Conservation (phyloP, 2,329 filamentous ascomycete genomes). For the Botryotinia calthae region DNA sequence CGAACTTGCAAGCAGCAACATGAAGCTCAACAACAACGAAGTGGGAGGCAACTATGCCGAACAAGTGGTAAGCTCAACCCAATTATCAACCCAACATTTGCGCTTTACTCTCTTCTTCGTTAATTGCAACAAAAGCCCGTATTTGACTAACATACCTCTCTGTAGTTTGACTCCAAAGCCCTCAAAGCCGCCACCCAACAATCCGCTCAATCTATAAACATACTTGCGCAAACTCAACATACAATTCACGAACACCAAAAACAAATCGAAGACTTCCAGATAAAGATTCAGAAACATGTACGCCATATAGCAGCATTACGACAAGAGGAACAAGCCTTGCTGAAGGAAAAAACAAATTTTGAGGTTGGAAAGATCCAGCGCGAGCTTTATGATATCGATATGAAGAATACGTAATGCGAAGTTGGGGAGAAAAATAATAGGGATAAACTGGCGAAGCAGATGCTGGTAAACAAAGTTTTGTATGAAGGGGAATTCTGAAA, state of each 20-base stretch:
- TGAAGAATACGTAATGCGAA: not conserved
- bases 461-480: not conserved
- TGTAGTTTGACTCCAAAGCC: not conserved
- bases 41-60: not conserved
- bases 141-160: not conserved
- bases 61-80: not conserved
- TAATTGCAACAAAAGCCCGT: rapidly evolving
- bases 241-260: not conserved
- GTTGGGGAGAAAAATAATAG: not conserved
- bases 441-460: not conserved
- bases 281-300: not conserved
- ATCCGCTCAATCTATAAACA: not conserved
- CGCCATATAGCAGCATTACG: not conserved
- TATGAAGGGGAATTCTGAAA: not conserved
- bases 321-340: not conserved
- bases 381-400: not conserved
- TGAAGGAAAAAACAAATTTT: not conserved
- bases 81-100: not conserved
- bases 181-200: not conserved
- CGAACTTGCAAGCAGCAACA: not conserved
- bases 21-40: not conserved
- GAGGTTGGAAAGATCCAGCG: not conserved
- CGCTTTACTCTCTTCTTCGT: too few relatives aligned
- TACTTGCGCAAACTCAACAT: not conserved
- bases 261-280: not conserved